phyloP scores from a whole-genome alignment of 2,329 filamentous ascomycete genomes.

The Alternaria sp. region DNA sequence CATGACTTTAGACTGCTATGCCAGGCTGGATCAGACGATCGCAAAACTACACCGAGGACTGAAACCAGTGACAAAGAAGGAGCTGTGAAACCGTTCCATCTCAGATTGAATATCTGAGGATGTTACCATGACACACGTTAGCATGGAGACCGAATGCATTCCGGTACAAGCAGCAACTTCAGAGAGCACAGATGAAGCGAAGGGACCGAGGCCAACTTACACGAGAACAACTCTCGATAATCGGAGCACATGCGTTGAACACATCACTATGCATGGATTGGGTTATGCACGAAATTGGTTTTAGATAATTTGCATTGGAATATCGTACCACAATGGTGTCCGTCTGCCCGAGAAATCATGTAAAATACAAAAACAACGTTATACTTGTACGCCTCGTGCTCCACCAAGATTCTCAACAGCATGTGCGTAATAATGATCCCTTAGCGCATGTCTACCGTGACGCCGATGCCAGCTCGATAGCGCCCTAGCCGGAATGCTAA shows the following conservation, averaged over 20 bases:
- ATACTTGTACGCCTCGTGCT: neutral
- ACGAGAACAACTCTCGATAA: accelerated
- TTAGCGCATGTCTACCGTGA: neutral
- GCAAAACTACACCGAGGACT: conserved; percentile 32
- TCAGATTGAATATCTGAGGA: neutral
- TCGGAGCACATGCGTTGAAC: accelerated
- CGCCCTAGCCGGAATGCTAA: neutral
- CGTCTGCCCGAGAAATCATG: accelerated
- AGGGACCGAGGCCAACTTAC: neutral
- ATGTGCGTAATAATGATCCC: neutral
- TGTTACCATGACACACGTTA: accelerated
- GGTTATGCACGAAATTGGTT: no score
- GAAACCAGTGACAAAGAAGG: conserved; percentile 43
- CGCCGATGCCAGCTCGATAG: neutral
- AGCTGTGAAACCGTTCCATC: conserved; percentile 23
- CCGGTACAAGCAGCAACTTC: neutral
- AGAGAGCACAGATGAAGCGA: neutral
- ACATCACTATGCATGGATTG: neutral
- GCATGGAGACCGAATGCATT: neutral
- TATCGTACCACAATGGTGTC: neutral
- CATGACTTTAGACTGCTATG: conserved; percentile 50
- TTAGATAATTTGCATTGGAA: neutral
- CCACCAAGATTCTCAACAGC: neutral
- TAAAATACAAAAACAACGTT: neutral
- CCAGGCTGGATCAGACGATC: conserved; percentile 42